These are phyloP conservation scores for Collariella sp. DNA, from an alignment of 495 filamentous ascomycete species.

Conservation along the genomic window DNA sequence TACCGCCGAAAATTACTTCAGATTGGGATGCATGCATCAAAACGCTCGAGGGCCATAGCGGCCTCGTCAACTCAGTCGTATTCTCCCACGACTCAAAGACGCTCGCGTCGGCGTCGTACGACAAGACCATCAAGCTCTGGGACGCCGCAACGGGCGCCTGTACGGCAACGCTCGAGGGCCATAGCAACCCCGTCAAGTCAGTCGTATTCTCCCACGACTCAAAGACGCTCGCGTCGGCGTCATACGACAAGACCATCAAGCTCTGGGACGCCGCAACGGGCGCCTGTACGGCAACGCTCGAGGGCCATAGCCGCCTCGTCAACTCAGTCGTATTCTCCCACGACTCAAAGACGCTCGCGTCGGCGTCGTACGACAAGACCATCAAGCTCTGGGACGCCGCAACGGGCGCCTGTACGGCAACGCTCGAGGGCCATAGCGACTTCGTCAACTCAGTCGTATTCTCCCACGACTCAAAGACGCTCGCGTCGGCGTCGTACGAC, in stretches of 20 bases:
- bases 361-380: constrained; percentile 19
- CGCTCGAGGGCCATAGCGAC: too few species aligned
- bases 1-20: neutral
- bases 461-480: too few species aligned
- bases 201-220: constrained; percentile 12
- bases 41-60: constrained; percentile 22
- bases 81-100: constrained; percentile 31
- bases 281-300: constrained; percentile 5
- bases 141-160: too few species aligned
- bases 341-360: constrained; percentile 20
- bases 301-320: constrained; percentile 11
- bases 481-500: too few species aligned
- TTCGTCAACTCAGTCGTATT: too few species aligned
- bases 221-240: constrained; percentile 26
- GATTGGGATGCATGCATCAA: constrained; percentile 7
- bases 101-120: neutral
- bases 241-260: constrained; percentile 25
- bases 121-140: constrained; percentile 8
- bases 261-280: constrained; percentile 31
- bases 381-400: too few species aligned
- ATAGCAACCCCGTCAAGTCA: neutral
- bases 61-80: constrained; percentile 19
- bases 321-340: constrained; percentile 30
- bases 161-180: neutral
- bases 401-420: too few species aligned